A percentile compares a stretch with the other conserved stretches of the same genome.
phyloP scores from a whole-genome alignment of 306 rosid species.

The Oxytropis ochrocephala region DNA sequence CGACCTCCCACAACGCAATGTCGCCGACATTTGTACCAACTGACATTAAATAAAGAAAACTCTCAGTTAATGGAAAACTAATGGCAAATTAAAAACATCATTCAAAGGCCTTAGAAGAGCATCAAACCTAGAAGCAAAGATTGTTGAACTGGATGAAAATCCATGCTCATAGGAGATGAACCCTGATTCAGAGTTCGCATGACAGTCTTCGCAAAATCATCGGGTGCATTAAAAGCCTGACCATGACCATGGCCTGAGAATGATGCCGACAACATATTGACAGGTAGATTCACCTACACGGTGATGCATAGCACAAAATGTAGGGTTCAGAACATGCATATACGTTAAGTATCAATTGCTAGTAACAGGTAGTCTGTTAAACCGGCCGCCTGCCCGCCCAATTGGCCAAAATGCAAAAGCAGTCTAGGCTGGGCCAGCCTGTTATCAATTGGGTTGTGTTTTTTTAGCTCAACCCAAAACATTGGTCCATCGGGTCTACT shows the following conservation, averaged over 20 bases:
- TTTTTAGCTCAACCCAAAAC: too few species aligned
- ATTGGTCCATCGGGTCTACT: too few species aligned
- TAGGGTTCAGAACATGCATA: background rate
- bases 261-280: slow-evolving; percentile 74
- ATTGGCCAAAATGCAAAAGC: too few species aligned
- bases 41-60: slow-evolving; percentile 27
- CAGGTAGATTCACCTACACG: slow-evolving; percentile 85
- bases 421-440: too few species aligned
- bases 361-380: background rate
- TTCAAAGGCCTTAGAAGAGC: slow-evolving; percentile 8
- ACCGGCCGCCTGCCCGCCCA: too few species aligned
- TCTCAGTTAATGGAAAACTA: slow-evolving; percentile 9
- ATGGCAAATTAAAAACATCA: background rate
- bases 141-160: slow-evolving; percentile 92
- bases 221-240: slow-evolving; percentile 78
- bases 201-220: slow-evolving; percentile 82
- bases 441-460: too few species aligned
- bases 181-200: slow-evolving; percentile 78
- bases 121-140: slow-evolving; percentile 83
- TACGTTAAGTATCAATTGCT: background rate
- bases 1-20: slow-evolving; percentile 97
- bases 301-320: slow-evolving; percentile 2
- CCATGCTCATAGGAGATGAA: slow-evolving; percentile 99
- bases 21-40: slow-evolving; percentile 97
- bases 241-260: slow-evolving; percentile 61